Evolutionary conservation across 345 rosid genomes (phyloP).

Genomic region (Theobroma cacao): DNA sequence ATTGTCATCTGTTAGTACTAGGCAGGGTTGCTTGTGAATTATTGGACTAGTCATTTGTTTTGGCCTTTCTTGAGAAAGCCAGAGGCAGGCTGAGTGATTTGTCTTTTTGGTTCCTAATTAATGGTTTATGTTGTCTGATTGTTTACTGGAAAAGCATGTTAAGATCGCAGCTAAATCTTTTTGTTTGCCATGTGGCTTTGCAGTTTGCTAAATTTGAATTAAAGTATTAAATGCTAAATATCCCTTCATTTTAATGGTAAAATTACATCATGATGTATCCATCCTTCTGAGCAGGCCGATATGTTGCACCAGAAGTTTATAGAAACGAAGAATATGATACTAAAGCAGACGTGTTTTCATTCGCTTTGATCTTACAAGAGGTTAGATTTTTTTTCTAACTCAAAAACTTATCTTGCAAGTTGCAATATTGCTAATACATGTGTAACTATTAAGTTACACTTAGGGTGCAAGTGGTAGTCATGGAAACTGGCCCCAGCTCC

Average conservation of each 20-base stretch:
- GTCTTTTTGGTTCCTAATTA: conserved; percentile 1
- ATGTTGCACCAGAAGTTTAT: conserved; percentile 82
- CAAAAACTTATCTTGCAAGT: background rate
- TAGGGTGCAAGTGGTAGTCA: background rate
- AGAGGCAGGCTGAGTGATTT: background rate
- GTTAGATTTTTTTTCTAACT: conserved; percentile 28
- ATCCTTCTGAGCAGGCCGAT: conserved; percentile 48
- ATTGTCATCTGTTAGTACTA: background rate
- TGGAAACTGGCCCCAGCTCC: background rate
- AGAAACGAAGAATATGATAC: conserved; percentile 78
- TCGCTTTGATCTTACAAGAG: conserved; percentile 85
- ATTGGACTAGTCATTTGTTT: background rate
- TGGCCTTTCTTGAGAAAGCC: conserved; percentile 7
- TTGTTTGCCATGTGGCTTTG: background rate
- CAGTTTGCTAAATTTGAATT: background rate
- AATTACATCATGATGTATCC: conserved; percentile 3
- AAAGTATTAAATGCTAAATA: background rate
- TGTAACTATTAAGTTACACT: background rate
- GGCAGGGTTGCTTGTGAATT: background rate
- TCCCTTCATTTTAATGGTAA: conserved; percentile 1
- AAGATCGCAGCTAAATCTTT: background rate
- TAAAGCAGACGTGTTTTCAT: conserved; percentile 80
- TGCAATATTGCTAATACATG: background rate
- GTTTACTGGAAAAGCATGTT: background rate
- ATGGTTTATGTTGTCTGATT: background rate